A percentile compares a stretch with the other conserved stretches of the same genome.
phyloP scores from a whole-genome alignment of 208 protist species.

The Acanthamoeba castellanii region DNA sequence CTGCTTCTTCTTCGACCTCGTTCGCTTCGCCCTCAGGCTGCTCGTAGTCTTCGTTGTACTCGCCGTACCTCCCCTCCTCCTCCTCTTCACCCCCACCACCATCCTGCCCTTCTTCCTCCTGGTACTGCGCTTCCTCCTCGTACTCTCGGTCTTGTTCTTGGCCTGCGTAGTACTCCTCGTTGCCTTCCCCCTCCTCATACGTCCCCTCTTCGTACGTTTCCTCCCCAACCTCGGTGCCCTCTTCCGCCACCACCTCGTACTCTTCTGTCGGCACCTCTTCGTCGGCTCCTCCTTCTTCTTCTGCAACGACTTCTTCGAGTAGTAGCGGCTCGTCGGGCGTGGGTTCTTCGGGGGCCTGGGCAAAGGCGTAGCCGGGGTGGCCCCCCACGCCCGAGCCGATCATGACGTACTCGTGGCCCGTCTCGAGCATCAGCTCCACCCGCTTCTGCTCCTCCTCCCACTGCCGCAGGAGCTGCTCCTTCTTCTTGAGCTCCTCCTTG shows the following conservation, averaged over 20 bases:
- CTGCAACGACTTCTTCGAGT: not conserved
- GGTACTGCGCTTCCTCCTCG: not conserved
- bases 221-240: not conserved
- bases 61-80: not conserved
- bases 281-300: not conserved
- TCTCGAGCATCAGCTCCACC: conserved; percentile 4
- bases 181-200: not conserved
- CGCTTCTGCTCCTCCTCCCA: conserved; percentile 52
- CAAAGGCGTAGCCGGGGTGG: not conserved
- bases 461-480: not conserved
- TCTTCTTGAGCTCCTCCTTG: conserved; percentile 42
- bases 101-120: too few species aligned
- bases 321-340: not conserved
- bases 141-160: not conserved
- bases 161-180: not conserved
- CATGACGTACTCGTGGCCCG: not conserved
- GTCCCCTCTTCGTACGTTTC: not conserved
- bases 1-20: not conserved
- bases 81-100: too few species aligned
- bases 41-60: not conserved
- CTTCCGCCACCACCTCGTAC: not conserved
- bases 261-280: too few species aligned
- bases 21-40: too few species aligned
- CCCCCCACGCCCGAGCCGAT: not conserved
- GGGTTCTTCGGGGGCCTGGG: not conserved